phyloP scores from a whole-genome alignment of 2,329 filamentous ascomycete species.

The Cladorrhinum sp. region DNA sequence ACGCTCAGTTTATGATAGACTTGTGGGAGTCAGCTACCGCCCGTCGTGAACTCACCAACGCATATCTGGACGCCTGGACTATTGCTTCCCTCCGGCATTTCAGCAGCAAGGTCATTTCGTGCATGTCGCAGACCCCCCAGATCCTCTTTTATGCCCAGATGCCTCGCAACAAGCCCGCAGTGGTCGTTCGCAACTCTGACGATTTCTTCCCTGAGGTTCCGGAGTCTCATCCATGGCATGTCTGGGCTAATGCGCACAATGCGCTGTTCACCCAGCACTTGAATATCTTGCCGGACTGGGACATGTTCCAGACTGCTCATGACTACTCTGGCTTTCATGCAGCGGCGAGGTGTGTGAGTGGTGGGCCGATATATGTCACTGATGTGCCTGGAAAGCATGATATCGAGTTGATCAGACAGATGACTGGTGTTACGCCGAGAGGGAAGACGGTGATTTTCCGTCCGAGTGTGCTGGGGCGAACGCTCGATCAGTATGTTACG shows the following conservation, averaged over 20 bases:
- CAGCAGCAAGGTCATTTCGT: slow-evolving; percentile 74
- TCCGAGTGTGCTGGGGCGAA: slow-evolving; percentile 70
- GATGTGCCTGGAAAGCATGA: slow-evolving; percentile 83
- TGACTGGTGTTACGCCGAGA: slow-evolving; percentile 70
- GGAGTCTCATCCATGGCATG: slow-evolving; percentile 85
- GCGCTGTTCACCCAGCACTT: slow-evolving; percentile 76
- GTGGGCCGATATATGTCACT: slow-evolving; percentile 92
- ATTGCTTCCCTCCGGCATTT: slow-evolving; percentile 76
- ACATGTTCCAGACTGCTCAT: slow-evolving; percentile 65
- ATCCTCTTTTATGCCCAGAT: slow-evolving; percentile 83
- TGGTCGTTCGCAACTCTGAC: slow-evolving; percentile 80
- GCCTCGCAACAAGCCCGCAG: slow-evolving; percentile 67
- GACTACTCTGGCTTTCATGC: slow-evolving; percentile 80
- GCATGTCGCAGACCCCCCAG: slow-evolving; percentile 90
- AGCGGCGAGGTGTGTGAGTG: slow-evolving; percentile 82
- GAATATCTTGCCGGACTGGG: slow-evolving; percentile 81
- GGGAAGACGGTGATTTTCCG: slow-evolving; percentile 78
- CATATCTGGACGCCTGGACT: slow-evolving; percentile 85
- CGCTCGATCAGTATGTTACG: slow-evolving; percentile 68
- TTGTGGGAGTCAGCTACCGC: slow-evolving; percentile 64
- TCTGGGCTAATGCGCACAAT: slow-evolving; percentile 93
- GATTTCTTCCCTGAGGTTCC: slow-evolving; percentile 87
- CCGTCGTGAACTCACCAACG: slow-evolving; percentile 66
- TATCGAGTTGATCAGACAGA: slow-evolving; percentile 69
- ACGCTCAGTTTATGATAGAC: slow-evolving; percentile 88